Conservation (phyloP, 2,329 filamentous ascomycete genomes). For the Coleophoma eucalyptorum region DNA sequence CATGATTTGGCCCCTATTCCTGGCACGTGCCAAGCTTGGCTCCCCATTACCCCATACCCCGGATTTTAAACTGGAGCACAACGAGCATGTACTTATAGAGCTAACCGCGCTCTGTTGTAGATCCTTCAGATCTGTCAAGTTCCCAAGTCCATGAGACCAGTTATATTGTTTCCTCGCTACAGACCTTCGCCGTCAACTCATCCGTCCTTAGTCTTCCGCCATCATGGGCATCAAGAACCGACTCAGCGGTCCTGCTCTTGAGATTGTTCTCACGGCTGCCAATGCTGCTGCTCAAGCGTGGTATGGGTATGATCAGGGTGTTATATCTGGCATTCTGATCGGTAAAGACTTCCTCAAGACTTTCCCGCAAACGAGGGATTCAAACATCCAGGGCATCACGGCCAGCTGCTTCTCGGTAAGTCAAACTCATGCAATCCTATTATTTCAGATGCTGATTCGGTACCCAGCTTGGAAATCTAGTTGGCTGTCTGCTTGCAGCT, state of each 20-base stretch:
- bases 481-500: slow-evolving; percentile 11
- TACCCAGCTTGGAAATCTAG: slow-evolving; percentile 12
- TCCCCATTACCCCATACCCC: slow-evolving; percentile 5
- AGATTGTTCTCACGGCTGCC: slow-evolving; percentile 9
- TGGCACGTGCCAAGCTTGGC: not conserved
- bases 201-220: not conserved
- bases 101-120: not conserved
- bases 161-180: not conserved
- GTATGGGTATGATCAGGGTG: slow-evolving; percentile 57
- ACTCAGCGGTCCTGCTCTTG: slow-evolving; percentile 2
- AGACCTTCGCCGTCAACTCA: not conserved
- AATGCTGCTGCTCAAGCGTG: slow-evolving; percentile 20
- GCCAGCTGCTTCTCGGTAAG: slow-evolving; percentile 40
- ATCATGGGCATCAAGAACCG: not conserved
- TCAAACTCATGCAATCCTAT: slow-evolving; percentile 1
- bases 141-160: too few species aligned
- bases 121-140: too few species aligned
- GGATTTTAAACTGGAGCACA: not conserved
- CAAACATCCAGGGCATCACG: slow-evolving; percentile 38
- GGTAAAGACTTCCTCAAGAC: slow-evolving; percentile 52
- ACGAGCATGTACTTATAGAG: not conserved
- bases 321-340: slow-evolving; percentile 70
- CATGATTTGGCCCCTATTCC: not conserved
- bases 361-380: slow-evolving; percentile 38
- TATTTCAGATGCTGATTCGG: not conserved